Conservation (phyloP, 768 basidiomycete species). For the Vishniacozyma victoriae region DNA sequence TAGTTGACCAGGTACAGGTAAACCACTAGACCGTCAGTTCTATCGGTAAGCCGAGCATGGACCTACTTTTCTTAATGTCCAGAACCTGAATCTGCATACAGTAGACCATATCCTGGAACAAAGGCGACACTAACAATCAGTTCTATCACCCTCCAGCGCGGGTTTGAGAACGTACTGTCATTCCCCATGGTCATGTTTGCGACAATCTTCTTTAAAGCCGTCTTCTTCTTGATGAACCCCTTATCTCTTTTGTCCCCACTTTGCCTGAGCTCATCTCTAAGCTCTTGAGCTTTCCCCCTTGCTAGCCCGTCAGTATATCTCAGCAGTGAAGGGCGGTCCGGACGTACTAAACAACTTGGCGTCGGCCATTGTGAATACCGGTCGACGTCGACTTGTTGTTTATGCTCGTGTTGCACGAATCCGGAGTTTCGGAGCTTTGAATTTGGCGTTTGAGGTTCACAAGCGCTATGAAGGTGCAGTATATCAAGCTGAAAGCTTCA, state of each 20-base stretch:
- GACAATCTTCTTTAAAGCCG: constrained; percentile 90
- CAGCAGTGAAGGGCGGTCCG: background rate
- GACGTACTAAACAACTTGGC: constrained; percentile 48
- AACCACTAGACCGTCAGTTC: constrained; percentile 63
- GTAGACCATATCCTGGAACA: constrained; percentile 92
- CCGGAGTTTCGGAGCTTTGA: no score
- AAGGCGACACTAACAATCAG: constrained; percentile 67
- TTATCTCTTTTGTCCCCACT: constrained; percentile 88
- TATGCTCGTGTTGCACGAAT: no score
- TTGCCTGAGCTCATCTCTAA: constrained; percentile 82
- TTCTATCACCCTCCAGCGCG: background rate
- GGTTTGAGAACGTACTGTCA: constrained; percentile 65
- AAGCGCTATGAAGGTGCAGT: no score
- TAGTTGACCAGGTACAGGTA: constrained; percentile 97
- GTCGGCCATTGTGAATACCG: constrained; percentile 41
- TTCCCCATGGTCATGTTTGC: constrained; percentile 99
- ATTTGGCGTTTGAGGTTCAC: no score
- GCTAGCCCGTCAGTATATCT: constrained; percentile 18
- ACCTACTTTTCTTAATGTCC: constrained; percentile 97
- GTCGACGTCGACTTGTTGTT: background rate
- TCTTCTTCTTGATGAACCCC: constrained; percentile 88
- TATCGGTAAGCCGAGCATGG: background rate
- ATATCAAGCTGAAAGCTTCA: no score
- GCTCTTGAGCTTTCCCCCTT: constrained; percentile 57
- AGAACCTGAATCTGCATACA: constrained; percentile 90